Base-by-base conservation (phyloP, 345 rosid species). In the Crucihimalaya himalaica region DNA sequence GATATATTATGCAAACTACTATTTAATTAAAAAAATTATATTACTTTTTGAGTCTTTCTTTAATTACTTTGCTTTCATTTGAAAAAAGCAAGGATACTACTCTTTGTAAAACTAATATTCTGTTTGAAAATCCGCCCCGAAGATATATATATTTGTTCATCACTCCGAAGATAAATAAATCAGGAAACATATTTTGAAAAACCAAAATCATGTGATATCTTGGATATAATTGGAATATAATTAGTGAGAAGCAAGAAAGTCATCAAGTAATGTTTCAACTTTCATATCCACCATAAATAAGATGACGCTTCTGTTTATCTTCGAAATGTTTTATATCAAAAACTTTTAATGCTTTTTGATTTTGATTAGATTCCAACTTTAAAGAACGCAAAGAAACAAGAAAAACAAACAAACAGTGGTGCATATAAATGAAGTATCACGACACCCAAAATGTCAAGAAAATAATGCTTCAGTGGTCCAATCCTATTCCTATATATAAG, bases 211-310 rank as follows among this genome's bases (percentile, higher is more conserved):
- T 47, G 70, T 48, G 69, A 65, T 65, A 21, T 32, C 8, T 16
- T 28, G 8, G 46, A 8, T 21, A 50, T 21, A 23, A 51, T 15
- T 51, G 39, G 29, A 6, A 53, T 5, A n/a, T 35, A 52, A 12
- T 27, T 25, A 39, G 21, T 27, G 27, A 55, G 39, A 28, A 18
- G 48, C 66, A 59, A 58, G 48, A 58, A 58, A 46, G 39, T 46
- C 74, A 71, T 39, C 6, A 31, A 51, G 50, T 51, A 39, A 27
- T 71, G 40, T 45, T 27, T 27, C 37, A 50, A 61, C 52, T 37
- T 71, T 61, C 75, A 71, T 50, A 71, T 3, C 51, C 68, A 37
- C 42, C 75, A 50, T 50, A 18, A 10, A 71, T 35, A 71, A 58
- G 40, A 5, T 27, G 32, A 47, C 14, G 18, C n/a, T n/a, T n/a